Evolutionary conservation across 306 rosid species (phyloP).

Genomic region (Trifolium repens): DNA sequence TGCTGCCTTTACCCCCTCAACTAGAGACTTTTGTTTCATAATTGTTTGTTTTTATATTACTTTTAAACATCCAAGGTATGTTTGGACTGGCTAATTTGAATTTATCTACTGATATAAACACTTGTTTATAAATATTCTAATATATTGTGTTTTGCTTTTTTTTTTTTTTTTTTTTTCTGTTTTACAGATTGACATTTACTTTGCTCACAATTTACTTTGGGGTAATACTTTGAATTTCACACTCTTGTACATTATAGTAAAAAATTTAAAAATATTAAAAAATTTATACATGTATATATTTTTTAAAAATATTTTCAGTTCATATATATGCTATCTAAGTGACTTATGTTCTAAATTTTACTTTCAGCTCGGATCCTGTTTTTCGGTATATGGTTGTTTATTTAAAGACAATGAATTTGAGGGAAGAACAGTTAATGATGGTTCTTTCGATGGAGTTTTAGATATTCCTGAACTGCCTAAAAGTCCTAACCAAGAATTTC

Average conservation of each 20-base stretch:
- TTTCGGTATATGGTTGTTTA: slow-evolving; percentile 71
- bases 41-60: too few relatives aligned
- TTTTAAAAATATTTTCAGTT: background rate
- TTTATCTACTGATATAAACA: too few relatives aligned
- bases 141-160: slow-evolving; percentile 7
- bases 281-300: background rate
- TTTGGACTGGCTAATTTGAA: too few relatives aligned
- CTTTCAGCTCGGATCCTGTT: slow-evolving; percentile 67
- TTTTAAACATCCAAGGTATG: too few relatives aligned
- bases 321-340: background rate
- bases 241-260: slow-evolving; percentile 32
- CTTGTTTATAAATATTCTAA: slow-evolving; percentile 36
- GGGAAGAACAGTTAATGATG: slow-evolving; percentile 38
- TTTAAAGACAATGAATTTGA: slow-evolving; percentile 35
- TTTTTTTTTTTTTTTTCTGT: slow-evolving; percentile 32
- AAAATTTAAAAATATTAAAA: background rate
- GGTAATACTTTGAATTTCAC: slow-evolving; percentile 55
- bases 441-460: background rate
- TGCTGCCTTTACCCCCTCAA: too few relatives aligned
- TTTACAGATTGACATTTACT: slow-evolving; percentile 87
- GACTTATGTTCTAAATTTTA: slow-evolving; percentile 39
- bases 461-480: slow-evolving; percentile 49
- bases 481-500: slow-evolving; percentile 41
- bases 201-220: slow-evolving; percentile 87
- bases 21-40: too few relatives aligned